Evolutionary conservation across 371 early-diverging fungal genomes (phyloP).

Genomic region (Syncephalastrum sp.): DNA sequence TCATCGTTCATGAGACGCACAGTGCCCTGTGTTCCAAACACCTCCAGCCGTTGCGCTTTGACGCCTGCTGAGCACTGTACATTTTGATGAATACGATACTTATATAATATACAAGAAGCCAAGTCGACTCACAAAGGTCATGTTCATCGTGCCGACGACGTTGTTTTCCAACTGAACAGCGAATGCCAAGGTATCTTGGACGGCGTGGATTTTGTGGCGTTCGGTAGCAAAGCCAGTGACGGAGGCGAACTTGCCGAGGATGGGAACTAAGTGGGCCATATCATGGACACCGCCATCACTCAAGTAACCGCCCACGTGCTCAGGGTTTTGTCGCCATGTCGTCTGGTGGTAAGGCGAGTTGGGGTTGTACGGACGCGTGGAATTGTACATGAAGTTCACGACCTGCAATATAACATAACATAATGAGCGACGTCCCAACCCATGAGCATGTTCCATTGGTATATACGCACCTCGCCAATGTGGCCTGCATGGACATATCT

Average conservation of each 20-base stretch:
- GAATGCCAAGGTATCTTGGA: constrained; percentile 40
- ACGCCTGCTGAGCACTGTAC: constrained; percentile 41
- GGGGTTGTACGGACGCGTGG: constrained; percentile 43
- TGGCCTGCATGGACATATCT: constrained; percentile 35
- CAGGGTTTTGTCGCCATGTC: constrained; percentile 46
- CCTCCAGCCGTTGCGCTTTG: constrained; percentile 28
- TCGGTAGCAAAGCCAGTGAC: constrained; percentile 45
- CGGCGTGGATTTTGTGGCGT: constrained; percentile 34
- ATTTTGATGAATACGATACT: not conserved
- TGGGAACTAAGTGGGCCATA: constrained; percentile 44
- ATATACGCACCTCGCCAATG: constrained; percentile 38
- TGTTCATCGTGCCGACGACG: constrained; percentile 42
- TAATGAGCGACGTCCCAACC: not conserved
- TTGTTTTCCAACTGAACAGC: constrained; percentile 36
- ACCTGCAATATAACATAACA: constrained; percentile 15
- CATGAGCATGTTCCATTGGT: too few species aligned
- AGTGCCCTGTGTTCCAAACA: constrained; percentile 47
- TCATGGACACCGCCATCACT: constrained; percentile 55
- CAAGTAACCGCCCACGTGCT: constrained; percentile 53
- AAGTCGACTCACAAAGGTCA: constrained; percentile 49
- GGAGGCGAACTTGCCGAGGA: constrained; percentile 37
- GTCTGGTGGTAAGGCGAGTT: constrained; percentile 43
- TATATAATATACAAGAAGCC: constrained; percentile 1
- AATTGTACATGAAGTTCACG: constrained; percentile 45
- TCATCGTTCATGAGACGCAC: constrained; percentile 32